Percentiles rank a stretch among this genome's conserved stretches.
Conservation (phyloP, 1,284 basidiomycete species). For the Kalmanozyma brasiliensis region DNA sequence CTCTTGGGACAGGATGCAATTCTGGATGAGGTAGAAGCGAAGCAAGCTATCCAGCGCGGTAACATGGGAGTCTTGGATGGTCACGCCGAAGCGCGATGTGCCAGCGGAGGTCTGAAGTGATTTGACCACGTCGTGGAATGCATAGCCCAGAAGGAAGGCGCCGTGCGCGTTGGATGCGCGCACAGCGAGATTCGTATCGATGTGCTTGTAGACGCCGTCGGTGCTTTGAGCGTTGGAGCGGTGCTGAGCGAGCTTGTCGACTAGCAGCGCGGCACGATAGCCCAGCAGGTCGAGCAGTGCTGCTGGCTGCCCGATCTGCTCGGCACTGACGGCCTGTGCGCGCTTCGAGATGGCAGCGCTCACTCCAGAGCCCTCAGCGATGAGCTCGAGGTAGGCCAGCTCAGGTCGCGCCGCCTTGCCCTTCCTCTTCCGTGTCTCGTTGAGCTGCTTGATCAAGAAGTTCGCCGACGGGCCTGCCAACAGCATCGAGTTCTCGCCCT, state of each 20-base stretch:
- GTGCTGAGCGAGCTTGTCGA: conserved; percentile 36
- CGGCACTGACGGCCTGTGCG: conserved; percentile 4
- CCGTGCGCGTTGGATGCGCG: conserved; percentile 52
- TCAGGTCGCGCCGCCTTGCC: conserved; percentile 32
- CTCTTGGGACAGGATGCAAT: conserved; percentile 39
- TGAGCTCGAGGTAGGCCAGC: conserved; percentile 35
- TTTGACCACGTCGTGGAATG: conserved; percentile 34
- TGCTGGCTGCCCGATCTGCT: conserved; percentile 21
- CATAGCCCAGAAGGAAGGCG: conserved; percentile 35
- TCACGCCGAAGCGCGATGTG: conserved; percentile 16
- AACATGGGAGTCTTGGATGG: conserved; percentile 8
- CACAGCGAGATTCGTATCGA: conserved; percentile 47
- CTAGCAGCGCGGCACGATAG: conserved; percentile 33
- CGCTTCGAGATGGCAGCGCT: conserved; percentile 8
- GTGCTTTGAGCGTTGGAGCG: conserved; percentile 13
- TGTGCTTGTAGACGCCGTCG: conserved; percentile 32
- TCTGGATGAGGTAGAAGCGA: conserved; percentile 47
- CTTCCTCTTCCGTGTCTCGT: conserved; percentile 24
- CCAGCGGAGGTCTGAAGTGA: conserved; percentile 14
- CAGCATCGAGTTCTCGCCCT: conserved; percentile 60
- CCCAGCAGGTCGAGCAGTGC: conserved; percentile 42
- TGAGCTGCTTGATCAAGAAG: conserved; percentile 55
- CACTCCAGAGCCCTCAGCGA: neutral
- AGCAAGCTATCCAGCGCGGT: conserved; percentile 30
- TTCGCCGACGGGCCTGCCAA: conserved; percentile 53